These are phyloP conservation scores for Sordariomycetes sp. DNA, from an alignment of 2,329 filamentous ascomycete genomes.

Conservation along the genomic window DNA sequence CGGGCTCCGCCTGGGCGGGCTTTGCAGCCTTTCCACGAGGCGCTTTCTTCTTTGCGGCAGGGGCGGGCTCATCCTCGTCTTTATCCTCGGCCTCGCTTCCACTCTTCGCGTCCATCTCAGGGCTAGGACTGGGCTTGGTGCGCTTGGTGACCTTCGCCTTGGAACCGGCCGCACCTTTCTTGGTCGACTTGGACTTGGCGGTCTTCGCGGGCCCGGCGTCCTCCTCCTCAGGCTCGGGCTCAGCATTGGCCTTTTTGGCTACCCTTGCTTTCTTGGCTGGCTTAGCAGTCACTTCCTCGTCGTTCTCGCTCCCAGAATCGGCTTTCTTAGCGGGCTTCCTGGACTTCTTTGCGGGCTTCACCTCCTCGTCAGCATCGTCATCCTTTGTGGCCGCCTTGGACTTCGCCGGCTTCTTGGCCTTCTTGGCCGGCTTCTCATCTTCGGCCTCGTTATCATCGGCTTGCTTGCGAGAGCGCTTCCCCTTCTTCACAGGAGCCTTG, in stretches of 20 bases:
- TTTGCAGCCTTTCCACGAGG: conserved; percentile 8
- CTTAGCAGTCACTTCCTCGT: neutral
- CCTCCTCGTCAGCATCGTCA: conserved; percentile 18
- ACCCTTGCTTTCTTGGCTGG: neutral
- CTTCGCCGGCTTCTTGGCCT: conserved; percentile 21
- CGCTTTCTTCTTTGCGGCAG: conserved; percentile 23
- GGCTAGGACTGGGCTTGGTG: conserved; percentile 1
- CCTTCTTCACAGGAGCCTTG: conserved; percentile 13
- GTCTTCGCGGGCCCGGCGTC: conserved; percentile 4
- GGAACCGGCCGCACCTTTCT: neutral
- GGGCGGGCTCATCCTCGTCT: conserved; percentile 21
- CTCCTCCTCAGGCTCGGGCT: conserved; percentile 14
- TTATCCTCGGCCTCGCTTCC: conserved; percentile 7
- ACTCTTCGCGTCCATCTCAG: neutral
- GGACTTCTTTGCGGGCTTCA: conserved; percentile 17
- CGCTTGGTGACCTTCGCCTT: neutral
- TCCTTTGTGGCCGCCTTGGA: conserved; percentile 20
- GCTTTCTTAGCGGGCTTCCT: conserved; percentile 13
- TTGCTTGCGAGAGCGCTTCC: conserved; percentile 9
- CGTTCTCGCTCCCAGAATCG: conserved; percentile 10
- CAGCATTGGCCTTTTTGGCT: conserved; percentile 14
- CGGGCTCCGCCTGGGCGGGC: conserved; percentile 10
- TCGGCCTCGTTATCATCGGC: conserved; percentile 9
- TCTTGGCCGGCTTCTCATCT: conserved; percentile 12
- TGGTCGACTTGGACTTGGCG: neutral